Conservation (phyloP, 495 filamentous ascomycete species). For the Aspergillus sclerotioniger region DNA sequence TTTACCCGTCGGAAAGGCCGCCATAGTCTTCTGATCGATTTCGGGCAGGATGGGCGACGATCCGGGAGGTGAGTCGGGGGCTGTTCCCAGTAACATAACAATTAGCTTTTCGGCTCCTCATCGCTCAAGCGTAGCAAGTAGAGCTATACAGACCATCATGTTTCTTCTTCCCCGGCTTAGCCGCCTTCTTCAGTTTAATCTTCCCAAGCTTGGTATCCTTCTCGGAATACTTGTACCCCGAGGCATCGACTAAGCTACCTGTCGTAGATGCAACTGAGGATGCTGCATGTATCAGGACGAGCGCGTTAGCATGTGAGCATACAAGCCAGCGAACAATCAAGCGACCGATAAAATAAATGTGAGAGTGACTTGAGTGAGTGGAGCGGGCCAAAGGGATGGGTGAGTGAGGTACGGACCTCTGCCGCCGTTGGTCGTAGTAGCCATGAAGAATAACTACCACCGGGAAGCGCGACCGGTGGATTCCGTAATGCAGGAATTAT, state of each 20-base stretch:
- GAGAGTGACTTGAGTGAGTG: too few relatives aligned
- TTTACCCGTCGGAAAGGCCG: conserved; percentile 70
- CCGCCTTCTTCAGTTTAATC: conserved; percentile 68
- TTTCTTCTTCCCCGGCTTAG: conserved; percentile 52
- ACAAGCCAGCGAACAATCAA: neutral
- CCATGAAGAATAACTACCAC: conserved; percentile 30
- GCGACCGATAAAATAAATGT: neutral
- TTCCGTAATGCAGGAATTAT: too few relatives aligned
- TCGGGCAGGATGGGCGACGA: conserved; percentile 66
- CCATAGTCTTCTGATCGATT: conserved; percentile 64
- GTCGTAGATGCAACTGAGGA: conserved; percentile 12
- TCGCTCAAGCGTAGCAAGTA: neutral
- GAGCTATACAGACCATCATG: conserved; percentile 53
- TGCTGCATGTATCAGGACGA: too few relatives aligned
- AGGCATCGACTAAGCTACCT: conserved; percentile 48
- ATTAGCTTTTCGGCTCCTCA: neutral
- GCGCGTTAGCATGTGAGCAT: too few relatives aligned
- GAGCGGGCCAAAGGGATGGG: too few relatives aligned
- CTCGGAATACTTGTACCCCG: conserved; percentile 50
- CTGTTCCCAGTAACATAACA: conserved; percentile 9
- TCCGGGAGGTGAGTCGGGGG: conserved; percentile 35
- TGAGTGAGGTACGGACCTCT: too few relatives aligned
- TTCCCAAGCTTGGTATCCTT: conserved; percentile 64
- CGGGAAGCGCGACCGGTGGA: too few relatives aligned
- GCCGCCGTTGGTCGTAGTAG: conserved; percentile 39